A percentile compares a stretch with the other conserved stretches of the same genome.
Conservation (phyloP, 2,329 filamentous ascomycete genomes). For the Sporothrix brunneoviolacea region DNA sequence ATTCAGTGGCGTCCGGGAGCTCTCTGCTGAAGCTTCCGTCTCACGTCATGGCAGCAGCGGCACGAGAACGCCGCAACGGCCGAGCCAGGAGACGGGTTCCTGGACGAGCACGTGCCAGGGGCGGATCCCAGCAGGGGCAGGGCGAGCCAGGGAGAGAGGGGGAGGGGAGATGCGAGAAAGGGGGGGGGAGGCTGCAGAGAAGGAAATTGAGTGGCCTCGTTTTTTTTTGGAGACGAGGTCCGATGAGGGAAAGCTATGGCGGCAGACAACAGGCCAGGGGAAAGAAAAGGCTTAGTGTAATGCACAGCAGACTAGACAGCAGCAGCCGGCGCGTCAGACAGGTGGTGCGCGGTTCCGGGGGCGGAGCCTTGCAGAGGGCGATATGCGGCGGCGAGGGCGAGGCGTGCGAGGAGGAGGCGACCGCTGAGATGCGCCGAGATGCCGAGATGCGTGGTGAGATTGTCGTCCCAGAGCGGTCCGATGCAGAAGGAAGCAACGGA, state of each 20-base stretch:
- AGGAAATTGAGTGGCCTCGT: too few relatives aligned
- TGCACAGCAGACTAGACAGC: background rate
- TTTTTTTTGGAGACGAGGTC: too few relatives aligned
- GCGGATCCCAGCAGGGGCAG: too few relatives aligned
- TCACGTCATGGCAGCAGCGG: conserved; percentile 7
- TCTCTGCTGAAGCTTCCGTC: background rate
- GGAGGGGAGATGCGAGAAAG: too few relatives aligned
- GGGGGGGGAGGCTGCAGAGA: too few relatives aligned
- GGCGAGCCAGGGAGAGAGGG: too few relatives aligned
- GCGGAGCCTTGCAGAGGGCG: conserved; percentile 1
- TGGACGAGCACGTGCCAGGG: conserved; percentile 2
- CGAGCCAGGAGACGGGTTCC: background rate
- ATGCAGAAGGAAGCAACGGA: background rate
- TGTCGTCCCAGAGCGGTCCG: background rate
- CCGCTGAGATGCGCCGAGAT: conserved; percentile 7
- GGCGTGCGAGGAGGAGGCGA: background rate
- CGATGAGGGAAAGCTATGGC: too few relatives aligned
- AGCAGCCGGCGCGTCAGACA: background rate
- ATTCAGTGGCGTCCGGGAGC: background rate
- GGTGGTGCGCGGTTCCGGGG: background rate
- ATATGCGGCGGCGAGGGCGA: background rate
- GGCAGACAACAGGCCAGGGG: too few relatives aligned
- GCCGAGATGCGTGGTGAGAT: conserved; percentile 9
- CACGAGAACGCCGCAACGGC: background rate
- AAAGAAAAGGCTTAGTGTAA: background rate